Evolutionary conservation across 176 grass and related monocot genomes (phyloP).

Genomic region (Carex myosuroides): DNA sequence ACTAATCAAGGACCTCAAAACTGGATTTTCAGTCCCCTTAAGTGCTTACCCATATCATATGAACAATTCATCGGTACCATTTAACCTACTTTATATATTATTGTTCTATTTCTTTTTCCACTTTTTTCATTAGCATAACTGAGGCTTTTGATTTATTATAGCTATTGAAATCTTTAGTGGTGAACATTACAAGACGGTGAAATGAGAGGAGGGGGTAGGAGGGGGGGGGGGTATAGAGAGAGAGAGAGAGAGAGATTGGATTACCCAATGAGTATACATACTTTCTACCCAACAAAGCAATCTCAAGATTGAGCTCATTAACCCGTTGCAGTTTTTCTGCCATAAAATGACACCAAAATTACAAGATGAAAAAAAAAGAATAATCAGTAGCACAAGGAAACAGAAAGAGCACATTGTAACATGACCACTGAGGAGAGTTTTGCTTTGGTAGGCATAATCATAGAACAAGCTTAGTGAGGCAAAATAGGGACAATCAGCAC

Average conservation of each 20-base stretch:
- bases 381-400: background rate
- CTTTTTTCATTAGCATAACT: background rate
- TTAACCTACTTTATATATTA: background rate
- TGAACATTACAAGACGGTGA: background rate
- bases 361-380: background rate
- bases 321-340: slow-evolving; percentile 71
- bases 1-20: background rate
- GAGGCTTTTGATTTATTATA: background rate
- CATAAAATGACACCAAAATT: slow-evolving; percentile 18
- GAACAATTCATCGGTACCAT: background rate
- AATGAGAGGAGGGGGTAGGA: background rate
- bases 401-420: background rate
- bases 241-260: slow-evolving; percentile 5
- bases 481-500: background rate
- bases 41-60: background rate
- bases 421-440: background rate
- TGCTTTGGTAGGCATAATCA: background rate
- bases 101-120: background rate
- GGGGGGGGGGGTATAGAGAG: background rate
- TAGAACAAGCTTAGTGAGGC: background rate
- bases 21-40: background rate
- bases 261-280: slow-evolving; percentile 52
- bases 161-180: background rate
- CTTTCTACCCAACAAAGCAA: slow-evolving; percentile 79
- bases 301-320: slow-evolving; percentile 77